Evolutionary conservation across 441 rosid genomes (phyloP), one percentile per base, ranked within the genome.

Genomic region (Arabidopsis lyrata): DNA sequence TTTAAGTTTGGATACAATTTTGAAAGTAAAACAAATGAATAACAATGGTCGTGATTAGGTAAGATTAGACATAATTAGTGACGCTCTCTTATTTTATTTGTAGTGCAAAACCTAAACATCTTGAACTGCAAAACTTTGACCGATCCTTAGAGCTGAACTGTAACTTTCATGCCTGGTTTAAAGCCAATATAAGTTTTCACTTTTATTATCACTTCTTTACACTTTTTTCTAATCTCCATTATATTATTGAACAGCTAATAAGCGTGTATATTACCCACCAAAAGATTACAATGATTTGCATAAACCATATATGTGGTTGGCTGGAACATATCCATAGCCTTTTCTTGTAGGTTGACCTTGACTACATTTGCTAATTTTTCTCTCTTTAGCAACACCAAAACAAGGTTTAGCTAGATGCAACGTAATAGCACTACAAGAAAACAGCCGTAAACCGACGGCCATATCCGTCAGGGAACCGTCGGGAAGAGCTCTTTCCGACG

Each of bases 41-140:
- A n/a, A 32, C 7, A 49, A 65, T 20, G 35, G 22, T 65, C 35
- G 59, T 49, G 47, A 65, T 50, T 65, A 66, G 70, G 70, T 66
- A 66, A 14, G 70, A 66, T 49, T 15, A 22, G 48, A 50, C 59
- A 50, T 50, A 50, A 45, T 35, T 12, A 49, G 47, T 66, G 36
- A 66, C 35, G 48, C 47, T 14, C 16, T 16, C 70, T 50, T 50
- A 66, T 50, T 66, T 66, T 50, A 49, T 49, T 36, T 66, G 70
- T 66, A 66, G 70, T 66, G 70, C 57, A 20, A 35, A 66, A 35
- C 27, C 58, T 35, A 50, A 66, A 66, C 70, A 66, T 49, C 14
- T 66, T 50, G 70, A 50, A 66, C 70, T 50, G 70, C 36, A 66
- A 65, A 50, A 22, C 2, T 20, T 66, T 66, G 70, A 50, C 70